A percentile compares a stretch with the other conserved stretches of the same genome.
Evolutionary conservation across 2,329 filamentous ascomycete genomes (phyloP).

Genomic region (Colletotrichum sp.): DNA sequence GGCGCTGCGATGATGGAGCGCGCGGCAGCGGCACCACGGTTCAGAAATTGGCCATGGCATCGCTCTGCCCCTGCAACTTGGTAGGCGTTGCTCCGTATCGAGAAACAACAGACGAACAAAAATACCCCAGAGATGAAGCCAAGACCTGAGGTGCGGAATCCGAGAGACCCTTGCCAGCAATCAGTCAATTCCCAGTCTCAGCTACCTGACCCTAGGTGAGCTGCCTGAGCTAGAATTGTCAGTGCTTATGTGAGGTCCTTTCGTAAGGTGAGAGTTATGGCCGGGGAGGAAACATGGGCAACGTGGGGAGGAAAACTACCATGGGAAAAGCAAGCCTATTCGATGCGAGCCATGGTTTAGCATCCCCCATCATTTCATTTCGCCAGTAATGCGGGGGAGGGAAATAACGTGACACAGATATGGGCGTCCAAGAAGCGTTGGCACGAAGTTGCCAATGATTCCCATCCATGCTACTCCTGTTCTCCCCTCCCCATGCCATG

Average conservation of each 20-base stretch:
- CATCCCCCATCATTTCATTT: conserved; percentile 2
- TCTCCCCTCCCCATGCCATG: neutral
- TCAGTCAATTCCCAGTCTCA: neutral
- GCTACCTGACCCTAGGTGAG: neutral
- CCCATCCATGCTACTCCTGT: neutral
- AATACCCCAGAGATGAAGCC: neutral
- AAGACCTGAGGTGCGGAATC: neutral
- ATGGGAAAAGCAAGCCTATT: neutral
- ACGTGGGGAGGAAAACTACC: neutral
- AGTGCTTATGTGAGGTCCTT: neutral
- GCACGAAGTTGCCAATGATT: neutral
- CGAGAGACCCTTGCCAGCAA: neutral
- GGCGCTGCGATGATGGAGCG: neutral
- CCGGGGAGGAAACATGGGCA: neutral
- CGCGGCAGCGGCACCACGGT: neutral
- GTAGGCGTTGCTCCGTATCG: neutral
- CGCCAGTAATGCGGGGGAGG: conserved; percentile 13
- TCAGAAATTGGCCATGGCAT: neutral
- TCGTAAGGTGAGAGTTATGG: neutral
- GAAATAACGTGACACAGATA: neutral
- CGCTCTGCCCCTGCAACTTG: neutral
- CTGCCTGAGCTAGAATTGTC: neutral
- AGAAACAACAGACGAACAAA: neutral
- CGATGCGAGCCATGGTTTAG: neutral
- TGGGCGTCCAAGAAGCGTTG: neutral